These are phyloP conservation scores for Triadica sebifera DNA, from an alignment of 345 rosid species.

Conservation along the genomic window DNA sequence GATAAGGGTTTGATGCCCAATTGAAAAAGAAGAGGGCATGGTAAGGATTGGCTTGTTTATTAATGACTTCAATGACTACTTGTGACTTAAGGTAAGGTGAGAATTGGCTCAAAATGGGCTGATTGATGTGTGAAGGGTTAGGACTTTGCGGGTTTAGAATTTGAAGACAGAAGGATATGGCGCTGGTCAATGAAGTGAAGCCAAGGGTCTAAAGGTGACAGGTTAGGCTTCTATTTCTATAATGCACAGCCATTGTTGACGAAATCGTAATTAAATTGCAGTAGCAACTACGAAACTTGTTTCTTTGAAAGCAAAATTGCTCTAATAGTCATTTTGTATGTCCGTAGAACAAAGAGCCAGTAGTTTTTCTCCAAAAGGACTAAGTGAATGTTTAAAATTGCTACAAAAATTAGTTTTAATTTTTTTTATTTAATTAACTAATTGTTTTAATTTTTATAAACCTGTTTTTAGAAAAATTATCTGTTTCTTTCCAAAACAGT, in stretches of 20 bases:
- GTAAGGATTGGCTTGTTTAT: slow-evolving; percentile 30
- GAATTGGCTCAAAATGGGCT: slow-evolving; percentile 27
- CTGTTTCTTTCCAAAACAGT: no score
- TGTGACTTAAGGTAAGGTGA: slow-evolving; percentile 16
- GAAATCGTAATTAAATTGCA: not conserved
- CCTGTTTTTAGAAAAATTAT: no score
- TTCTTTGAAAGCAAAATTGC: no score
- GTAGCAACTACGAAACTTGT: not conserved
- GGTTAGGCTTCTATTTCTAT: not conserved
- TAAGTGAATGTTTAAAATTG: no score
- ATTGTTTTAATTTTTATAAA: no score
- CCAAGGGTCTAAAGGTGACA: not conserved
- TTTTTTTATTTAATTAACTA: no score
- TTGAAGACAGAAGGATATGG: slow-evolving; percentile 29
- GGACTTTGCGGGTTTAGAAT: slow-evolving; percentile 25
- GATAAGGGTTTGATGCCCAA: slow-evolving; percentile 33
- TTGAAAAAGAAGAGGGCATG: slow-evolving; percentile 41
- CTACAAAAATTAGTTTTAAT: no score
- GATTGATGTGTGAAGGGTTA: slow-evolving; percentile 3
- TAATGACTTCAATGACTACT: slow-evolving; percentile 32
- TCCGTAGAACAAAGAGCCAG: no score
- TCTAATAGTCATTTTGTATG: no score
- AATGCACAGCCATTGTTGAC: not conserved
- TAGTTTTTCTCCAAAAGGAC: no score
- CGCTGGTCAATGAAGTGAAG: slow-evolving; percentile 7